Evolutionary conservation across 306 rosid genomes (phyloP), one percentile per base, ranked within the genome.

Genomic region (Fragaria iinumae): DNA sequence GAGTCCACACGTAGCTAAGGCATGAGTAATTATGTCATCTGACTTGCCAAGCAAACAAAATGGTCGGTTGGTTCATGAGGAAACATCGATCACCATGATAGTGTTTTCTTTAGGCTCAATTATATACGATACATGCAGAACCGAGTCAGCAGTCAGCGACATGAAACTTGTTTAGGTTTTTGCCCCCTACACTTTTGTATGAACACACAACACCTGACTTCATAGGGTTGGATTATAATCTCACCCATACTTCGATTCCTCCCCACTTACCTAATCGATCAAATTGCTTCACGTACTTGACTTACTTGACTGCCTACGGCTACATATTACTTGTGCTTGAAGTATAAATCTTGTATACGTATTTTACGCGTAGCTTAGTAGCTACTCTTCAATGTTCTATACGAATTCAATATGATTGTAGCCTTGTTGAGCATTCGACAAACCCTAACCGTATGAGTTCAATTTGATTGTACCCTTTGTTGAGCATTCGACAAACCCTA

Each of bases 1-100:
- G 3, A 45, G n/a, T 25, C 16, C 2, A 74, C 83, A 75, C 80
- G 72, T 75, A 36, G 27, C 71, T 21, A 4, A 23, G 13, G 11
- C 18, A 65, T 64, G 44, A 65, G 47, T 65, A 47, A 36, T 17
- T 17, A 18, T n/a, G 25, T 64, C 23, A 64, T 14, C 27, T 64
- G 68, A 63, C n/a, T 10, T 1, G n/a, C 29, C 29, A 16, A 39
- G 36, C 21, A 38, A 66, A 14, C 66, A 38, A 38, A 53, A 76
- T 67, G 80, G 73, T 13, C 72, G 72, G 64, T 14, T 14, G 73
- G 41, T 13, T 76, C 25, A 12, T 48, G 14, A 41, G 56, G 74
- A 38, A 23, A n/a, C 73, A 69, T 11, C 62, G 11, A 63, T 5
- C 67, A 12, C 69, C 45, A 36, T 64, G 9, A 8, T 62, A 60